phyloP scores from a whole-genome alignment of 1,139 yeast genomes.

The Candida sp. region DNA sequence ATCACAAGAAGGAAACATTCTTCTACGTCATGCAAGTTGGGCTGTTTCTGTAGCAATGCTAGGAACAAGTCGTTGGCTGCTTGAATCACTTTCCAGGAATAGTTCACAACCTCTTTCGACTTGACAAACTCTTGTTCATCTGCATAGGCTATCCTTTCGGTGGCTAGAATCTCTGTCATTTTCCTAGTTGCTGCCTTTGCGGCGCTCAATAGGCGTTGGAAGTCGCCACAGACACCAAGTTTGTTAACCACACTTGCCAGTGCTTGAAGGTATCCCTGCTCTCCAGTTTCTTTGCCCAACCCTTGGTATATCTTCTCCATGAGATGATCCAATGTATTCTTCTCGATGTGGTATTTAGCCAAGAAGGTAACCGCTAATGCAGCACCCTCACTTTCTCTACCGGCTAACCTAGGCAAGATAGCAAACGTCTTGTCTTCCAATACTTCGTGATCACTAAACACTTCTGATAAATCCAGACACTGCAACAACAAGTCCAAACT shows the following conservation, averaged over 20 bases:
- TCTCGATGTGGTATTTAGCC: slow-evolving; percentile 5
- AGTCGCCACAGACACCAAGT: neutral
- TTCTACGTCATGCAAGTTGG: slow-evolving; percentile 11
- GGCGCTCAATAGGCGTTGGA: neutral
- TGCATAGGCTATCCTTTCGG: slow-evolving; percentile 9
- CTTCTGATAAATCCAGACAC: slow-evolving; percentile 23
- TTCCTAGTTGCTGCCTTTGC: slow-evolving; percentile 7
- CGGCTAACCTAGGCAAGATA: slow-evolving; percentile 60
- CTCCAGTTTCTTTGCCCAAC: slow-evolving; percentile 2
- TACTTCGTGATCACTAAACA: slow-evolving; percentile 14
- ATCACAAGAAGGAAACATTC: slow-evolving; percentile 50
- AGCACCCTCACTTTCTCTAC: slow-evolving; percentile 83
- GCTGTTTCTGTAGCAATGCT: slow-evolving; percentile 7
- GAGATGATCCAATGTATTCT: neutral
- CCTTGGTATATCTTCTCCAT: slow-evolving; percentile 3
- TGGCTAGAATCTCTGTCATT: slow-evolving; percentile 51
- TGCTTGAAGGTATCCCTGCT: slow-evolving; percentile 10
- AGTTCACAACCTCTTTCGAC: slow-evolving; percentile 64
- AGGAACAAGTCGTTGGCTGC: slow-evolving; percentile 64
- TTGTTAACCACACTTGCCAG: slow-evolving; percentile 1
- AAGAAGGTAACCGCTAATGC: slow-evolving; percentile 44
- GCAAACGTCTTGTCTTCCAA: slow-evolving; percentile 40
- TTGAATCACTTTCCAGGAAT: slow-evolving; percentile 86
- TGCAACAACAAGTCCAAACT: slow-evolving; percentile 54
- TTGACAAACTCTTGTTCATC: slow-evolving; percentile 20